Evolutionary conservation across 2,329 filamentous ascomycete species (phyloP).

Genomic region (Thelonectria olida): DNA sequence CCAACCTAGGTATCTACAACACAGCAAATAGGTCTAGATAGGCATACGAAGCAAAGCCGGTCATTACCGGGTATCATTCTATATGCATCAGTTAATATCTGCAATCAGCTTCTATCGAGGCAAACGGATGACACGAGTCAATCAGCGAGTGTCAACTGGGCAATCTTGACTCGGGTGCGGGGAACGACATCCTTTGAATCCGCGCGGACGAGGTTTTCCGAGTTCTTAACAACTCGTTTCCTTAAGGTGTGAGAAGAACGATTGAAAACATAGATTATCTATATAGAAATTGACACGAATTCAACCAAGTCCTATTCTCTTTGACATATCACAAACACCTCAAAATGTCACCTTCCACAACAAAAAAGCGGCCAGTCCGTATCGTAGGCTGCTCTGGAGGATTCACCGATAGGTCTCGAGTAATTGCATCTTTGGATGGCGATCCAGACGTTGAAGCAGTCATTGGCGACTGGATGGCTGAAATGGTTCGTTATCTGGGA

Average conservation of each 20-base stretch:
- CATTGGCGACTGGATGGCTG: not conserved
- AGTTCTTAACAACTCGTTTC: not conserved
- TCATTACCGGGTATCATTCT: no score
- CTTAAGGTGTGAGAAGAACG: no score
- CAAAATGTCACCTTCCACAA: not conserved
- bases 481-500: not conserved
- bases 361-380: not conserved
- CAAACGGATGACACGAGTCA: not conserved
- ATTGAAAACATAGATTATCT: no score
- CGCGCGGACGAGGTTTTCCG: constrained; percentile 1
- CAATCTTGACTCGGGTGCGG: not conserved
- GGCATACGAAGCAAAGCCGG: no score
- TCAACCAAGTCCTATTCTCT: no score
- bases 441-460: not conserved
- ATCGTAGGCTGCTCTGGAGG: not conserved
- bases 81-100: no score
- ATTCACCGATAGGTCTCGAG: not conserved
- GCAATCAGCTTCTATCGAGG: not conserved
- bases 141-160: not conserved
- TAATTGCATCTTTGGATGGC: not conserved
- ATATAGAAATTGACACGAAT: no score
- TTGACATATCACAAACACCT: no score
- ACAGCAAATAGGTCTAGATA: no score
- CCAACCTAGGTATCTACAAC: no score
- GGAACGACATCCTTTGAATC: not conserved